Evolutionary conservation across 768 basidiomycete species (phyloP).

Genomic region (Lentinula raphanica): DNA sequence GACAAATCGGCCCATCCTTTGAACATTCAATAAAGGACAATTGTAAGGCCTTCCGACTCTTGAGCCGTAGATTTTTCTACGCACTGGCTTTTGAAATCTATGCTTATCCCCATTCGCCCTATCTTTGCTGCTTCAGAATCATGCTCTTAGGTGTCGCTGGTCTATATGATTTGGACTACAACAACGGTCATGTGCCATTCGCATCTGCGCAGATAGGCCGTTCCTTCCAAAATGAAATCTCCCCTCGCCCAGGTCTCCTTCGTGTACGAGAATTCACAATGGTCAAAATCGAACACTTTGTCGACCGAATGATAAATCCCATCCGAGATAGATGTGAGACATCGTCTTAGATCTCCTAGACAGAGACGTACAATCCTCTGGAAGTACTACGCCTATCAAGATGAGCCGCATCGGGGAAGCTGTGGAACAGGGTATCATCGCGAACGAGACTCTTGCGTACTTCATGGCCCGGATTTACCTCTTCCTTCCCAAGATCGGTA

Average conservation of each 20-base stretch:
- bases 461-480: constrained; percentile 90
- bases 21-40: constrained; percentile 80
- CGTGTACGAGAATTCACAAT: constrained; percentile 99
- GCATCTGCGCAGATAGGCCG: constrained; percentile 96
- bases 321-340: constrained; percentile 78
- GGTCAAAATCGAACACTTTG: constrained; percentile 99
- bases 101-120: constrained; percentile 19
- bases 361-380: constrained; percentile 75
- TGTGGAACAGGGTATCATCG: constrained; percentile 78
- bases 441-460: constrained; percentile 97
- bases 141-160: constrained; percentile 78
- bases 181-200: constrained; percentile 94
- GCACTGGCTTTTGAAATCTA: constrained; percentile 97
- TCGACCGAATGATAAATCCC: constrained; percentile 88
- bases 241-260: constrained; percentile 90
- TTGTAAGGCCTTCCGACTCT: constrained; percentile 82
- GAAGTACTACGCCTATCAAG: constrained; percentile 54
- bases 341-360: constrained; percentile 74
- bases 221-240: constrained; percentile 97
- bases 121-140: background rate
- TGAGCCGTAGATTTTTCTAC: constrained; percentile 93
- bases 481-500: constrained; percentile 88
- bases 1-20: constrained; percentile 83
- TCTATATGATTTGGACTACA: constrained; percentile 98
- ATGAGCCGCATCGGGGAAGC: constrained; percentile 89